Conservation (phyloP, 768 basidiomycete genomes). For the Astraeus odoratus region DNA sequence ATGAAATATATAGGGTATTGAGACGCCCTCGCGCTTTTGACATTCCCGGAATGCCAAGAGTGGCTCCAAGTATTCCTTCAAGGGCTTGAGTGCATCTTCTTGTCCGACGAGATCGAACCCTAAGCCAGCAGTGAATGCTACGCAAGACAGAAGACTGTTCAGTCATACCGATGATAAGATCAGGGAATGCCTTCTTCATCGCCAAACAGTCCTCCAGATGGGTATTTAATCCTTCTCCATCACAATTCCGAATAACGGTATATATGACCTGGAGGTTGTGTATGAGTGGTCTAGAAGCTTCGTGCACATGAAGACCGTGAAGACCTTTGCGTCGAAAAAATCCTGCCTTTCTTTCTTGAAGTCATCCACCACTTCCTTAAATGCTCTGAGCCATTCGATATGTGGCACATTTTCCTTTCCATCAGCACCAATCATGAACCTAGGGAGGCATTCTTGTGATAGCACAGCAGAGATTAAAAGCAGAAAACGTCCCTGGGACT, state of each 20-base stretch:
- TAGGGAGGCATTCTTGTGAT: constrained; percentile 16
- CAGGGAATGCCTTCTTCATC: constrained; percentile 68
- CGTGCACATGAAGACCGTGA: constrained; percentile 4
- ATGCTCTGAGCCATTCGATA: constrained; percentile 49
- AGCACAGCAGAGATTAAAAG: neutral
- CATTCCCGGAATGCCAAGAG: constrained; percentile 53
- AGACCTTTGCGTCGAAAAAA: constrained; percentile 61
- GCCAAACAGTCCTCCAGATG: constrained; percentile 69
- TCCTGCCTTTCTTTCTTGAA: constrained; percentile 52
- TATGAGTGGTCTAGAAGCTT: neutral
- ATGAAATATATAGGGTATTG: constrained; percentile 71
- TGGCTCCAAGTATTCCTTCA: constrained; percentile 55
- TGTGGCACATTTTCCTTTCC: constrained; percentile 55
- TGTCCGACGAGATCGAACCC: constrained; percentile 81
- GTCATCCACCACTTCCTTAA: constrained; percentile 44
- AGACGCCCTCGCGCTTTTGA: constrained; percentile 46
- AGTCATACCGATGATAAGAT: constrained; percentile 55
- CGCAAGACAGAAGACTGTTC: neutral
- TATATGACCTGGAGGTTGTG: constrained; percentile 56
- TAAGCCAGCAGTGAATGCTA: constrained; percentile 17
- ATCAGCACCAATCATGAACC: constrained; percentile 50
- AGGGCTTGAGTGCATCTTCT: constrained; percentile 53
- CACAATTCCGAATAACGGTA: constrained; percentile 49
- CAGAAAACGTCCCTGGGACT: constrained; percentile 38
- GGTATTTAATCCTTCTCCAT: constrained; percentile 51